Evolutionary conservation across 164 flowering plant genomes (phyloP), one percentile per base, ranked within the genome.

Genomic region (Pachysandra terminalis): DNA sequence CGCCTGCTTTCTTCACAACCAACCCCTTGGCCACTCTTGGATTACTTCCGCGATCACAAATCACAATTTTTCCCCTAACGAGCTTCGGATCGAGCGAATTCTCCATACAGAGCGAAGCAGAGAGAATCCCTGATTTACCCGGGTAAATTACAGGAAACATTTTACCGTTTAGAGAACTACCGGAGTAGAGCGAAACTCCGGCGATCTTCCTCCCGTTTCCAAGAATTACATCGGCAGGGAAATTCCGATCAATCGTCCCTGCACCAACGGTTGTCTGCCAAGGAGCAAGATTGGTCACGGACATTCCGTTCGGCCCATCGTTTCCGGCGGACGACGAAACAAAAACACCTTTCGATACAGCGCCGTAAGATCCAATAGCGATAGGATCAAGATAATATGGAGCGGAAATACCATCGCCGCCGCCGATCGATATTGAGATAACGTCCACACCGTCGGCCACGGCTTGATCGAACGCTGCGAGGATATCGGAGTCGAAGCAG

Each of bases 291-390:
- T 77, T 73, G 0, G 57, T 59, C 0, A 63, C 60, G 7, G 80
- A 65, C 59, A 63, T 48, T 19, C 61, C 59, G 16, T 25, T 52
- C 12, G 76, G 80, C 17, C 80, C 80, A 21, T 53, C 66, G 37
- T 77, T 77, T 13, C 80, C 80, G 22, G 80, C 80, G 0, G 77
- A 66, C n/a, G 73, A 73, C 7, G 77, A 67, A 5, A 77, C 80
- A 9, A 77, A 48, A 7, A 77, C 56, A 3, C 77, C 77, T 26
- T 71, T 70, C n/a, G 73, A 28, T 15, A 73, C 69, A 0, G 77
- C 77, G 0, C 77, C 74, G 22, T 61, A 73, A 5, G 80, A 23
- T 0, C 72, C 80, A 16, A 77, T 73, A 0, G 80, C 76, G 9
- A 73, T 54, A 0, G 70, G 72, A 48, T 77, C 72, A 1, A 37